Conservation (phyloP, 2,329 filamentous ascomycete species). For the Fusarium zealandicum region DNA sequence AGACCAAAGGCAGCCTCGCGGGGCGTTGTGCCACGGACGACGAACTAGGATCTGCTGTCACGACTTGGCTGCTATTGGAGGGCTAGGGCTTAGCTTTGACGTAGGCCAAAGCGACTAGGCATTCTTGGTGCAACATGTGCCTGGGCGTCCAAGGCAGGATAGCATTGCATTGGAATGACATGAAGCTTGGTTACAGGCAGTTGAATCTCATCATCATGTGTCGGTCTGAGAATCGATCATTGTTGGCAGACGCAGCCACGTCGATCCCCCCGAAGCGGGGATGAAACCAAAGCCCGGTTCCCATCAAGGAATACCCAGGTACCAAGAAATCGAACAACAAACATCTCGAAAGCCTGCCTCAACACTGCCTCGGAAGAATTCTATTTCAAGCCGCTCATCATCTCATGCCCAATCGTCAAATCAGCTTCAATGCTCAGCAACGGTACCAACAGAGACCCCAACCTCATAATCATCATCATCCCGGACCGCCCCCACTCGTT, state of each 20-base stretch:
- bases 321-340: neutral
- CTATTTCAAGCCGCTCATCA: constrained; percentile 35
- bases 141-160: neutral
- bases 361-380: constrained; percentile 21
- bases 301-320: neutral
- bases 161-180: neutral
- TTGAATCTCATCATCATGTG: neutral
- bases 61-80: constrained; percentile 21
- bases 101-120: constrained; percentile 1
- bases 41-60: constrained; percentile 7
- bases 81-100: neutral
- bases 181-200: neutral
- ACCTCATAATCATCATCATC: constrained; percentile 11
- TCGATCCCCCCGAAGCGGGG: no score
- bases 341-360: neutral
- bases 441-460: constrained; percentile 14
- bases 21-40: constrained; percentile 6
- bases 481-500: constrained; percentile 26
- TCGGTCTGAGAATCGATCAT: neutral
- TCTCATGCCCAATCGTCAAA: constrained; percentile 19
- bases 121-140: neutral
- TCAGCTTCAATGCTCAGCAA: neutral
- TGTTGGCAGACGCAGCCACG: constrained; percentile 17
- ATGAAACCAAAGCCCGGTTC: constrained; percentile 15
- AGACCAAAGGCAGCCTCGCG: constrained; percentile 16